phyloP scores from a whole-genome alignment of 2,329 filamentous ascomycete species.

The Tolypocladium sp. region DNA sequence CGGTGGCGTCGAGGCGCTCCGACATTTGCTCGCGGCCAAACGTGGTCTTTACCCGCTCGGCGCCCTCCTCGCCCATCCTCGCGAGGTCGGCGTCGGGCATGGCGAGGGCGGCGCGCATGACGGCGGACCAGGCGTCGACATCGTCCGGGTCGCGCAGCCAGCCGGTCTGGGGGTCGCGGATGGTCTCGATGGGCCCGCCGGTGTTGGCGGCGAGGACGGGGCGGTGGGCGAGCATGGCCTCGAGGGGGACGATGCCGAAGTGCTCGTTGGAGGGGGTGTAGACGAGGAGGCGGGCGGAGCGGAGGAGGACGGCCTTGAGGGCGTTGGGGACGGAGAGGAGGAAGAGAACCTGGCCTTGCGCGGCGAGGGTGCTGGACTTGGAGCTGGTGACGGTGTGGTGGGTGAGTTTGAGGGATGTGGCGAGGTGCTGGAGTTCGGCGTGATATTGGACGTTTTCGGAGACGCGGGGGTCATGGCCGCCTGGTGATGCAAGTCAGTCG shows the following conservation, averaged over 20 bases:
- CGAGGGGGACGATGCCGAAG: conserved; percentile 94
- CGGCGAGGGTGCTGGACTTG: conserved; percentile 52
- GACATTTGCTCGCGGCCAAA: conserved; percentile 85
- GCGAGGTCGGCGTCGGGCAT: conserved; percentile 42
- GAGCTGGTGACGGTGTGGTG: conserved; percentile 69
- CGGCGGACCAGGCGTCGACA: conserved; percentile 63
- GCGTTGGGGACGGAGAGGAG: conserved; percentile 74
- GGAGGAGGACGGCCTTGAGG: conserved; percentile 70
- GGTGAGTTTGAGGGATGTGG: conserved; percentile 56
- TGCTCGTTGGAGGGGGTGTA: conserved; percentile 94
- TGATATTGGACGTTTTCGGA: conserved; percentile 82
- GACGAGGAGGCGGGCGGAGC: conserved; percentile 64
- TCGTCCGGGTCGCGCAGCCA: conserved; percentile 71
- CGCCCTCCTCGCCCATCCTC: conserved; percentile 59
- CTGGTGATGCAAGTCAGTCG: conserved; percentile 22
- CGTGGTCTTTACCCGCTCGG: conserved; percentile 54
- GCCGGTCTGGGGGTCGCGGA: conserved; percentile 76
- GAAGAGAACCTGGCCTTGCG: conserved; percentile 71
- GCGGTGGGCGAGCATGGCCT: conserved; percentile 82
- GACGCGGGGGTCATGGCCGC: conserved; percentile 81
- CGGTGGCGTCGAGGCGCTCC: conserved; percentile 57
- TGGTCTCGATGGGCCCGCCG: conserved; percentile 84
- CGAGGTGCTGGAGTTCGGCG: conserved; percentile 62
- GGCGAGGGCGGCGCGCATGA: conserved; percentile 61
- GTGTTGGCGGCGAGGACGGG: conserved; percentile 88